Base-by-base conservation (phyloP, 176 grass and related monocot genomes). In the Miscanthus lutarioriparius region DNA sequence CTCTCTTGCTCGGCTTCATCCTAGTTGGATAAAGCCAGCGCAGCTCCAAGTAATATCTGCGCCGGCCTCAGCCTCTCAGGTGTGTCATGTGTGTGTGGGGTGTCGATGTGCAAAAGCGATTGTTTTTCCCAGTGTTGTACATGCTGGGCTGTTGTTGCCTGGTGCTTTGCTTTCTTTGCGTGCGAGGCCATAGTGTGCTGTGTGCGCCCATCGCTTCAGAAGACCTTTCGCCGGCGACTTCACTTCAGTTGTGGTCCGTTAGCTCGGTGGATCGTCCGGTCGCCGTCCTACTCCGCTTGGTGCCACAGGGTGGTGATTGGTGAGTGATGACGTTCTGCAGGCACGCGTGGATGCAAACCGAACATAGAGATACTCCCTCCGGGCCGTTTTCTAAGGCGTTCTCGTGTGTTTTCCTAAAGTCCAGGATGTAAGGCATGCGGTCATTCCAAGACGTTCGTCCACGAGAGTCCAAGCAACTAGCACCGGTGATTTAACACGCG, bases 1-100 rank as follows among this genome's bases (percentile, higher is more conserved):
- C 35, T 22, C 5, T 41, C 28, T 0, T 0, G 56, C 58, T 64
- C 64, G 19, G 23, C 70, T 59, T 67, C 33, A 63, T 88, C 87
- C 82, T 9, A n/a, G 64, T 72, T 82, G 83, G 88, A 90, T 82
- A 90, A 82, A 90, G 43, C 88, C 35, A 7, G 39, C 62, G 16
- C 45, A 12, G 45, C 45, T 48, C 47, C 47, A 49, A 17, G 47
- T 17, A 49, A 49, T 47, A 48, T 71, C 74, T n/a, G n/a, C 16
- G 30, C 5, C 35, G 9, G 16, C 15, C 47, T 49, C 49, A 20
- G 48, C 37, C 77, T 43, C 86, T 72, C 86, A 88, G 86, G 64
- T 78, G 74, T 54, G 19, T 54, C 13, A 8, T 39, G 13, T 45
- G 15, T 19, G 15, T 51, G 40, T n/a, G 3, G 11, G 15, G 14